A percentile compares a stretch with the other conserved stretches of the same genome.
Conservation (phyloP, 78 protist species). For the Guillardia theta region DNA sequence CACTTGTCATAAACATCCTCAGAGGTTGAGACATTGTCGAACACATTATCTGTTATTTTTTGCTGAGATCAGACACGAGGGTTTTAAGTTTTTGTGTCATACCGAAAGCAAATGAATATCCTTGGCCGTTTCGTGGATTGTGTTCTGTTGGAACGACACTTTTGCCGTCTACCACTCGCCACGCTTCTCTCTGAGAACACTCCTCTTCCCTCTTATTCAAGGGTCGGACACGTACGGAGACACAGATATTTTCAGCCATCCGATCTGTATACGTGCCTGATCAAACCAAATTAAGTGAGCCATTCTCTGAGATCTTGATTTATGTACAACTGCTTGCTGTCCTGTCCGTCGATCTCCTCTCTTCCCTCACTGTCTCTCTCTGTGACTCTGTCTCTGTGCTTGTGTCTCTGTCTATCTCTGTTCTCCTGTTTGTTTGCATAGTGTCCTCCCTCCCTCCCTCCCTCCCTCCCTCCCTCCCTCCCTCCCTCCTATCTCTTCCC, state of each 20-base stretch:
- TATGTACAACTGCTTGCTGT: too few relatives aligned
- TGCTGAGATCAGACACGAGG: background rate
- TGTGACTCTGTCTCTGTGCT: too few relatives aligned
- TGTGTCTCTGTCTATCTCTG: too few relatives aligned
- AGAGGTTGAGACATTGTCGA: background rate
- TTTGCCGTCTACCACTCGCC: background rate
- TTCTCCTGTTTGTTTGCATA: too few relatives aligned
- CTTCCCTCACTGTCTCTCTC: too few relatives aligned
- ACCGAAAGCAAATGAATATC: background rate
- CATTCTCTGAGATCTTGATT: too few relatives aligned
- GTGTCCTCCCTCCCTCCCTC: too few relatives aligned
- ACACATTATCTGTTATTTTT: background rate
- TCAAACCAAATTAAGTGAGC: too few relatives aligned
- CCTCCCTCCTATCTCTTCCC: too few relatives aligned
- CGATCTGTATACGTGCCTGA: too few relatives aligned
- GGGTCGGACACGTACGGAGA: conserved; percentile 22
- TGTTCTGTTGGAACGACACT: background rate
- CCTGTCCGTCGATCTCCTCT: too few relatives aligned
- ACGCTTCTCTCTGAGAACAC: background rate
- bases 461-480: too few relatives aligned
- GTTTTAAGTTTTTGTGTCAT: background rate
- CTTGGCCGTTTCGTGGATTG: background rate
- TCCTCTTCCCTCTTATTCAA: background rate
- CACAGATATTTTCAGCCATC: conserved; percentile 25
- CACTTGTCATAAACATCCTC: background rate